Evolutionary conservation across 2,329 filamentous ascomycete genomes (phyloP).

Genomic region (Coniochaeta prunicola): DNA sequence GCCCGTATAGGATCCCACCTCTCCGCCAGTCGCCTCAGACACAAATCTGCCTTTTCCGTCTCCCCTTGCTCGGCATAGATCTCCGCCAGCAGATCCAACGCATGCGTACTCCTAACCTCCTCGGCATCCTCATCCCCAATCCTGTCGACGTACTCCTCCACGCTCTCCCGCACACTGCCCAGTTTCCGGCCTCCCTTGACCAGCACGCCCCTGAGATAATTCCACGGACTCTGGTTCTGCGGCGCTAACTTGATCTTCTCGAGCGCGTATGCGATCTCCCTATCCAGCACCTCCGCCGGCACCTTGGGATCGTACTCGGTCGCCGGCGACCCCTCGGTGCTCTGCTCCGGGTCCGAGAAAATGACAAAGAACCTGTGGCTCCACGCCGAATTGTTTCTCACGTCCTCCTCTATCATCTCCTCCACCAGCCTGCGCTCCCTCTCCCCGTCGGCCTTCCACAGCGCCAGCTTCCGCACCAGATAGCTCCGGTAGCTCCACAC

Average conservation of each 20-base stretch:
- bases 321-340: conserved; percentile 38
- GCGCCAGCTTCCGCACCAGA: conserved; percentile 57
- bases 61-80: conserved; percentile 52
- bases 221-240: conserved; percentile 93
- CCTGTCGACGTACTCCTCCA: conserved; percentile 42
- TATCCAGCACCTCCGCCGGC: conserved; percentile 56
- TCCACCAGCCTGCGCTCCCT: conserved; percentile 66
- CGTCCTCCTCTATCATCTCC: conserved; percentile 66
- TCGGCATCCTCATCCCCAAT: conserved; percentile 38
- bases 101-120: conserved; percentile 54
- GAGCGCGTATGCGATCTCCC: conserved; percentile 70
- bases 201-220: conserved; percentile 75
- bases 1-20: conserved; percentile 88
- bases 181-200: conserved; percentile 54
- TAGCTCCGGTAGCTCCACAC: conserved; percentile 93
- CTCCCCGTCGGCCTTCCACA: conserved; percentile 62
- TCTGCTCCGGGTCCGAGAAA: conserved; percentile 54
- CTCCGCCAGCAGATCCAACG: conserved; percentile 66
- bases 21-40: conserved; percentile 65
- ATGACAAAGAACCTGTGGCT: conserved; percentile 94
- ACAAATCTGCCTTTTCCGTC: conserved; percentile 57
- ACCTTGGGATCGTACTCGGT: conserved; percentile 48
- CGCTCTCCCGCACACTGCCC: conserved; percentile 13
- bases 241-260: conserved; percentile 70
- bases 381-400: conserved; percentile 96